phyloP scores from a whole-genome alignment of 2,329 filamentous ascomycete species.

The Xylariaceae sp. region DNA sequence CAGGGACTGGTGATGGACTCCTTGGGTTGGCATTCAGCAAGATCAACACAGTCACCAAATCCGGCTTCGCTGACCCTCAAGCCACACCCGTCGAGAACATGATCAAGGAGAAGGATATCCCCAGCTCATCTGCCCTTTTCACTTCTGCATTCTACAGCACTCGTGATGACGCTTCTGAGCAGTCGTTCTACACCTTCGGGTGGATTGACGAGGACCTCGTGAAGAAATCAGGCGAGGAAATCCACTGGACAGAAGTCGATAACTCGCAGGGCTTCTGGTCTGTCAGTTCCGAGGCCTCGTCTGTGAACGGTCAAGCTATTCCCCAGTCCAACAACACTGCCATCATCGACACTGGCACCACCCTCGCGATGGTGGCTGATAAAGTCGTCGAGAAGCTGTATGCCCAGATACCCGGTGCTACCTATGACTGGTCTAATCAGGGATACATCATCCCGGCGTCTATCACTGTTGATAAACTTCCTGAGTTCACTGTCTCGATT shows the following conservation, averaged over 20 bases:
- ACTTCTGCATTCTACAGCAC: constrained; percentile 59
- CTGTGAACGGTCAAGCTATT: constrained; percentile 54
- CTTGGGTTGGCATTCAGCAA: constrained; percentile 62
- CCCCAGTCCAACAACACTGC: constrained; percentile 54
- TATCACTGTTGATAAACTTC: constrained; percentile 50
- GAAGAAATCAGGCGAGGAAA: constrained; percentile 47
- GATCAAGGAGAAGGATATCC: constrained; percentile 48
- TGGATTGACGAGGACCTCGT: constrained; percentile 64
- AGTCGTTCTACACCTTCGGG: constrained; percentile 70
- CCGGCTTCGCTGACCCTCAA: constrained; percentile 43
- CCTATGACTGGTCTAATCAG: constrained; percentile 52
- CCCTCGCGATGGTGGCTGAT: constrained; percentile 62
- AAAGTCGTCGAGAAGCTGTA: constrained; percentile 59
- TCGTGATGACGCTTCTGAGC: constrained; percentile 44
- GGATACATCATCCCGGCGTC: constrained; percentile 61
- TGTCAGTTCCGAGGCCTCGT: constrained; percentile 54
- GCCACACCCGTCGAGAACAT: constrained; percentile 66
- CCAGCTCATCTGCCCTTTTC: constrained; percentile 53
- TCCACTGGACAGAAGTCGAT: constrained; percentile 60
- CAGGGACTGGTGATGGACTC: constrained; percentile 58
- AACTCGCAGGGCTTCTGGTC: constrained; percentile 65
- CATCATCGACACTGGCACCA: constrained; percentile 70
- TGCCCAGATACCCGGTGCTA: constrained; percentile 56
- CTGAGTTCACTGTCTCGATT: constrained; percentile 59
- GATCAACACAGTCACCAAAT: constrained; percentile 56